Conservation (phyloP, 495 filamentous ascomycete genomes). For the Recurvomyces mirabilis region DNA sequence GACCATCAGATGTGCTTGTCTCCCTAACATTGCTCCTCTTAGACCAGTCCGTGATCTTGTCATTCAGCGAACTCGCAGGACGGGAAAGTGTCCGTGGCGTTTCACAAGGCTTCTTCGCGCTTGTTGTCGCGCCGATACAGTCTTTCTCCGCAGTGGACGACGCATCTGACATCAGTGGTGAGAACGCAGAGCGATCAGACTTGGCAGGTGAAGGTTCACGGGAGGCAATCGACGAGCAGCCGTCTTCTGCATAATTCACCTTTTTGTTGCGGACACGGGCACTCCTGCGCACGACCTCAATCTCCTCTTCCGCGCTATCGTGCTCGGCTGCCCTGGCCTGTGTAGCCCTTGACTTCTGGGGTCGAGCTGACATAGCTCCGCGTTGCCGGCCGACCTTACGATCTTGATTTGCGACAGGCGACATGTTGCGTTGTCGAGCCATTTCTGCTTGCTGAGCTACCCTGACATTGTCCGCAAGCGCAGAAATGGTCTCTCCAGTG, state of each 20-base stretch:
- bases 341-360: no score
- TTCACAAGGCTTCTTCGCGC: no score
- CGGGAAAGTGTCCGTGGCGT: not conserved
- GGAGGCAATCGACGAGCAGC: not conserved
- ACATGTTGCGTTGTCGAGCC: no score
- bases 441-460: no score
- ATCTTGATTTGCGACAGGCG: no score
- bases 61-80: constrained; percentile 1
- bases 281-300: constrained; percentile 9
- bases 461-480: no score
- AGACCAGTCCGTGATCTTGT: constrained; percentile 8
- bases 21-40: not conserved
- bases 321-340: no score
- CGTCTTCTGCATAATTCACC: constrained; percentile 12
- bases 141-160: constrained; percentile 2
- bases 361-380: no score
- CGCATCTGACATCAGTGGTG: constrained; percentile 4
- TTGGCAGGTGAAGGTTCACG: constrained; percentile 10
- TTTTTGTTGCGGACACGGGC: constrained; percentile 12
- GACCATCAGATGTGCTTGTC: not conserved
- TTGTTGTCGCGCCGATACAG: no score
- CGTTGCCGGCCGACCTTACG: no score
- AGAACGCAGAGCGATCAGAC: constrained; percentile 2
- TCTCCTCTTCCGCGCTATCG: not conserved
- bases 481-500: no score